phyloP scores from a whole-genome alignment of 2,329 filamentous ascomycete genomes.

The Aspergillus novoparasiticus region DNA sequence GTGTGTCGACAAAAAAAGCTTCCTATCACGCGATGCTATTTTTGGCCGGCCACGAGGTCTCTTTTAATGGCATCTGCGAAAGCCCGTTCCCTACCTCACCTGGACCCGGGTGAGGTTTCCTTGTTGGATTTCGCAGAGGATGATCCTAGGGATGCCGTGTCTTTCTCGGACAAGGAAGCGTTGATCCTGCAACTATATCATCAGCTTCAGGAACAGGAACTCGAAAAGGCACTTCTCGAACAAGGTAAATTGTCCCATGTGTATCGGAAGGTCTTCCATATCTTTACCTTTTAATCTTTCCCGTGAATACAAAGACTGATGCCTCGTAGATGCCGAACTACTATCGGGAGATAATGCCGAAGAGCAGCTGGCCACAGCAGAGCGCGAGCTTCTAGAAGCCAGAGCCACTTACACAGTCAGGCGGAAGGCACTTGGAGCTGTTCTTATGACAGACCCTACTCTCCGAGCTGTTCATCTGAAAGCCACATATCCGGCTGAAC shows the following conservation, averaged over 20 bases:
- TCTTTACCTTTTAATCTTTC: no score
- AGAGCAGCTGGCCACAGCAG: constrained; percentile 55
- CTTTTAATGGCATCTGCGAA: constrained; percentile 39
- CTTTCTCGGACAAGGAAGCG: constrained; percentile 67
- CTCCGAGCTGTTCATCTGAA: constrained; percentile 75
- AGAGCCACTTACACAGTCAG: constrained; percentile 70
- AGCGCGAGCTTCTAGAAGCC: constrained; percentile 69
- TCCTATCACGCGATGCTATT: constrained; percentile 33
- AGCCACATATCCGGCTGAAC: constrained; percentile 66
- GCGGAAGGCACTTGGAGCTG: constrained; percentile 68
- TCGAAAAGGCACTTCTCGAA: constrained; percentile 70
- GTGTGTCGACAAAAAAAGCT: not conserved
- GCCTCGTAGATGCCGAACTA: constrained; percentile 34
- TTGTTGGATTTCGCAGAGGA: constrained; percentile 48
- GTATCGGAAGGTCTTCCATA: not conserved
- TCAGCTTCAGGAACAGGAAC: constrained; percentile 67
- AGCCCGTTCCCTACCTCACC: constrained; percentile 32
- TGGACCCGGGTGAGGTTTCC: constrained; percentile 36
- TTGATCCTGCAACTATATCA: constrained; percentile 71
- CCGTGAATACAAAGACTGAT: constrained; percentile 4
- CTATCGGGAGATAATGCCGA: constrained; percentile 55
- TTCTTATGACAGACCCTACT: constrained; percentile 73
- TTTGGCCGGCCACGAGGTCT: constrained; percentile 29
- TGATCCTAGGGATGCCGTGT: constrained; percentile 50
- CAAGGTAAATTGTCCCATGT: constrained; percentile 35